These are phyloP conservation scores for Pseudocercospora eumusae DNA, from an alignment of 2,329 filamentous ascomycete species.

Conservation along the genomic window DNA sequence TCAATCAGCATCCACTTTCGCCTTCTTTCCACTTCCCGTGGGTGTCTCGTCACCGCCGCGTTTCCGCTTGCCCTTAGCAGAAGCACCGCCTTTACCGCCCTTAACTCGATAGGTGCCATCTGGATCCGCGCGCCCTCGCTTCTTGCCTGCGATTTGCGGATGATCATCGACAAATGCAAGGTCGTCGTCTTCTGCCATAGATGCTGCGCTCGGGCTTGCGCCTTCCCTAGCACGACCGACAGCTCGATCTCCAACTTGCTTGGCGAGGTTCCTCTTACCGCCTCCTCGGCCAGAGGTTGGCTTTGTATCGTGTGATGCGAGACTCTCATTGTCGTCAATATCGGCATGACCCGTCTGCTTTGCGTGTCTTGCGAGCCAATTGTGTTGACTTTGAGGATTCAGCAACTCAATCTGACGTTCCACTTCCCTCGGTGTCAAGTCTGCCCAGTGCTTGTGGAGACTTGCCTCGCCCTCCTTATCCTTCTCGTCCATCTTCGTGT, in stretches of 20 bases:
- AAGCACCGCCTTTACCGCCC: slow-evolving; percentile 47
- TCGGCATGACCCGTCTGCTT: slow-evolving; percentile 27
- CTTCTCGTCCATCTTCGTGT: slow-evolving; percentile 35
- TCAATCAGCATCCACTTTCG: slow-evolving; percentile 25
- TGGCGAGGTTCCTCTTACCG: slow-evolving; percentile 37
- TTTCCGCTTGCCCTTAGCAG: slow-evolving; percentile 46
- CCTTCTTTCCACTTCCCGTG: slow-evolving; percentile 29
- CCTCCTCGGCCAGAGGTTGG: slow-evolving; percentile 41
- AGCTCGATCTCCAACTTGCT: slow-evolving; percentile 41
- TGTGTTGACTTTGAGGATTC: slow-evolving; percentile 91
- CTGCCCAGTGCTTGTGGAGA: slow-evolving; percentile 38
- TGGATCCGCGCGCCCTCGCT: slow-evolving; percentile 38
- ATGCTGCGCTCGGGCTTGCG: slow-evolving; percentile 39
- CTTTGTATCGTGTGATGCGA: slow-evolving; percentile 81
- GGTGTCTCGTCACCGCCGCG: slow-evolving; percentile 29
- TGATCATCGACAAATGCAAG: slow-evolving; percentile 28
- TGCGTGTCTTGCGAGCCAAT: slow-evolving; percentile 66
- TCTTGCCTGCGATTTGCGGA: slow-evolving; percentile 35
- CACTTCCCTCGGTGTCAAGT: slow-evolving; percentile 48
- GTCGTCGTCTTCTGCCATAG: slow-evolving; percentile 46
- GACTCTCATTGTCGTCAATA: slow-evolving; percentile 65
- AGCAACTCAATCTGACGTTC: slow-evolving; percentile 57
- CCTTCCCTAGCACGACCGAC: slow-evolving; percentile 40
- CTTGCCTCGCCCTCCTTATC: slow-evolving; percentile 25
- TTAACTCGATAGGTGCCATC: slow-evolving; percentile 53